phyloP scores from a whole-genome alignment of 768 basidiomycete genomes.

The Hemileccinum rubropunctum region DNA sequence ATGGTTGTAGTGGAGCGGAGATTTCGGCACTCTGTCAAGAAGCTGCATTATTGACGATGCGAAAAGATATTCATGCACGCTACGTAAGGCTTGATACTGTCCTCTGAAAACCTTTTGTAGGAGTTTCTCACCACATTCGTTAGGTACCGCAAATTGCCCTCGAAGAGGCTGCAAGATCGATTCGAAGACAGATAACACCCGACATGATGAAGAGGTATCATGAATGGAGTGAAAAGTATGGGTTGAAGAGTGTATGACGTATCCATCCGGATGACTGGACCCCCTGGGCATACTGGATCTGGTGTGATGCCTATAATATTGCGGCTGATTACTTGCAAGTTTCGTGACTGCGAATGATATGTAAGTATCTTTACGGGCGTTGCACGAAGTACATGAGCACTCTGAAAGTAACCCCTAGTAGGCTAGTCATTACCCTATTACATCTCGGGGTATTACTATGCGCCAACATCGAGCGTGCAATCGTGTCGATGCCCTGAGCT shows the following conservation, averaged over 20 bases:
- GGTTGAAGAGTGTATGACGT: constrained; percentile 18
- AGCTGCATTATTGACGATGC: constrained; percentile 92
- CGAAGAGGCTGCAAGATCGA: constrained; percentile 62
- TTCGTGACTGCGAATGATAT: no score
- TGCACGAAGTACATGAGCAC: no score
- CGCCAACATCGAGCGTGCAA: no score
- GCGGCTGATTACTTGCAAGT: no score
- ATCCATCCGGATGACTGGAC: no score
- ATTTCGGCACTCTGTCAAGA: constrained; percentile 92
- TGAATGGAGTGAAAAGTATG: constrained; percentile 54
- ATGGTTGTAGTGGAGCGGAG: constrained; percentile 96
- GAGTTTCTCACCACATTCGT: not conserved
- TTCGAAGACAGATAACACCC: constrained; percentile 83
- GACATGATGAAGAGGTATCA: constrained; percentile 70
- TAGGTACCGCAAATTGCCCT: constrained; percentile 80
- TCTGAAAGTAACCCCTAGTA: no score
- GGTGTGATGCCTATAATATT: no score
- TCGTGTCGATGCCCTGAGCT: no score
- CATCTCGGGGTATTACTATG: no score
- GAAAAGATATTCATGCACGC: constrained; percentile 73
- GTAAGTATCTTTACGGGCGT: no score
- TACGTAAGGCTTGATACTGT: constrained; percentile 48
- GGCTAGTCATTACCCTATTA: no score
- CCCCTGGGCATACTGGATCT: no score
- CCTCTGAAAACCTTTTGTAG: not conserved